phyloP scores from a whole-genome alignment of 176 grass and related monocot species.

The Zoysia japonica region DNA sequence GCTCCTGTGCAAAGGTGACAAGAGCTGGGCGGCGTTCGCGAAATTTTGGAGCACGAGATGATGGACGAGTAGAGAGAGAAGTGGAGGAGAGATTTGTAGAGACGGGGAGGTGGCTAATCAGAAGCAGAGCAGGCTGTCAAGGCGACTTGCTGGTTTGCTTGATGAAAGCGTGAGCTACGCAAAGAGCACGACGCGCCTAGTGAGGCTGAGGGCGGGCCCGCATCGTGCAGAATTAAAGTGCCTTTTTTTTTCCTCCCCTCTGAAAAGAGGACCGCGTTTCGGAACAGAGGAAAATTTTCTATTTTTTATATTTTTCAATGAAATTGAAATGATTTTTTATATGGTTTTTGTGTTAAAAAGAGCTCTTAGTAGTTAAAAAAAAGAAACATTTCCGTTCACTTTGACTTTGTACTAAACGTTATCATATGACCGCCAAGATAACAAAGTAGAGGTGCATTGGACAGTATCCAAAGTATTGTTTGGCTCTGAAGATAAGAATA shows the following conservation, averaged over 20 bases:
- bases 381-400: no score
- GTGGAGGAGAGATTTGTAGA: constrained; percentile 41
- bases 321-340: no score
- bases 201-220: neutral
- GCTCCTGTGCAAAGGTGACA: constrained; percentile 29
- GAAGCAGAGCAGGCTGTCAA: constrained; percentile 19
- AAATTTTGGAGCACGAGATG: constrained; percentile 17
- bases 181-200: neutral
- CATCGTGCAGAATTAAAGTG: constrained; percentile 4
- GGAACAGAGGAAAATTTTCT: no score
- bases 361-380: neutral
- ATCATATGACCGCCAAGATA: no score
- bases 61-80: constrained; percentile 9
- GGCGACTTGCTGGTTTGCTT: neutral
- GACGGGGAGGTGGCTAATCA: neutral
- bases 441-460: no score
- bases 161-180: constrained; percentile 36
- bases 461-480: no score
- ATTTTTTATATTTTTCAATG: no score
- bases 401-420: no score
- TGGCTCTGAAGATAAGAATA: no score
- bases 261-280: no score
- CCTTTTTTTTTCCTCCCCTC: neutral
- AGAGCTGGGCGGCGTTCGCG: constrained; percentile 11
- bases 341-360: no score